Conservation (phyloP, 148 eudicot species). For the Diospyros kaki region DNA sequence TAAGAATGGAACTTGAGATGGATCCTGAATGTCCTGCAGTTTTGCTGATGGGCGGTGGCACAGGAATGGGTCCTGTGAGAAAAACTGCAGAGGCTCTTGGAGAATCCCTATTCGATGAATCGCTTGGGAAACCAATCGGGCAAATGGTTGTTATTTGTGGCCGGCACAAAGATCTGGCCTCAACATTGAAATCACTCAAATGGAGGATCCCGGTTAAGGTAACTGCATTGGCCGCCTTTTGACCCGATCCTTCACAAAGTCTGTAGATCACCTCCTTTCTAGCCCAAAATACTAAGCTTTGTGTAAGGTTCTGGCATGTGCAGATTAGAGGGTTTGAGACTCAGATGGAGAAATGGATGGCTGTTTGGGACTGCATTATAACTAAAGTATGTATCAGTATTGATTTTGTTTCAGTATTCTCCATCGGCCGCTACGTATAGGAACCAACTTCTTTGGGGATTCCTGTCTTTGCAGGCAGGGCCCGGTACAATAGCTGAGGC, state of each 20-base stretch:
- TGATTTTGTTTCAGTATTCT: background rate
- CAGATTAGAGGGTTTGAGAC: constrained; percentile 86
- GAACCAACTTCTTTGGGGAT: background rate
- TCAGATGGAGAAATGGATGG: constrained; percentile 98
- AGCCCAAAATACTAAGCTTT: background rate
- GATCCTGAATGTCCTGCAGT: constrained; percentile 72
- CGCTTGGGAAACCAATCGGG: constrained; percentile 68
- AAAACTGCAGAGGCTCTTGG: constrained; percentile 84
- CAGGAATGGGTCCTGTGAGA: constrained; percentile 97
- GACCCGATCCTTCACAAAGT: background rate
- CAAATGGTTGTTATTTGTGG: constrained; percentile 85
- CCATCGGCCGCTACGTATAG: background rate
- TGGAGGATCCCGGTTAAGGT: constrained; percentile 97
- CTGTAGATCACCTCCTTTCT: background rate
- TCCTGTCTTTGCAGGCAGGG: constrained; percentile 64
- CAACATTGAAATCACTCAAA: constrained; percentile 56
- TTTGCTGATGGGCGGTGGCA: constrained; percentile 94
- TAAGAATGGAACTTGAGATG: constrained; percentile 79
- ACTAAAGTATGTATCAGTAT: constrained; percentile 58
- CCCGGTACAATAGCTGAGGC: constrained; percentile 99
- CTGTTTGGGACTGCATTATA: constrained; percentile 93
- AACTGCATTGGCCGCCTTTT: constrained; percentile 3
- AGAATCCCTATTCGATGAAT: constrained; percentile 56
- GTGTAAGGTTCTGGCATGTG: background rate
- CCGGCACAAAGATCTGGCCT: constrained; percentile 60